phyloP scores from a whole-genome alignment of 1,284 basidiomycete genomes.

The Ustilago crameri region DNA sequence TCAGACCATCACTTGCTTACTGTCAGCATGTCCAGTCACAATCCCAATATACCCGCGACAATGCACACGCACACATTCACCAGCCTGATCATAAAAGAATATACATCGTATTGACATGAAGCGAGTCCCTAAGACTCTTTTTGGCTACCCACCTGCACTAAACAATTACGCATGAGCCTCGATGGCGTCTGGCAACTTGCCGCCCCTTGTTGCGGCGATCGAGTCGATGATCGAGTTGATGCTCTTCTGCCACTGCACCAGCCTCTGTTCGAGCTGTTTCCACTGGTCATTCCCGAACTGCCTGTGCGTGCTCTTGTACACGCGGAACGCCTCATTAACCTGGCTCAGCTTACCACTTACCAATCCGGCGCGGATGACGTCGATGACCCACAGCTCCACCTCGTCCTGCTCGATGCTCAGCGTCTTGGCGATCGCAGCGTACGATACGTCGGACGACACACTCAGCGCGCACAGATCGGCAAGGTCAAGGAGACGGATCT shows the following conservation, averaged over 20 bases:
- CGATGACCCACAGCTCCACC: slow-evolving; percentile 68
- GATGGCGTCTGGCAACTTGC: slow-evolving; percentile 15
- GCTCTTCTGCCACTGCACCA: slow-evolving; percentile 62
- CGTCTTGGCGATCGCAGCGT: slow-evolving; percentile 53
- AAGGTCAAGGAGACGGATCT: slow-evolving; percentile 65
- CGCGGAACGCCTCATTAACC: slow-evolving; percentile 61
- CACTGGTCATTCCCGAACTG: slow-evolving; percentile 64
- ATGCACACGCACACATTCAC: neutral
- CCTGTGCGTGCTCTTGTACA: slow-evolving; percentile 62
- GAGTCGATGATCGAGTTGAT: slow-evolving; percentile 55
- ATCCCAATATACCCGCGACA: neutral
- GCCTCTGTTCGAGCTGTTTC: slow-evolving; percentile 56
- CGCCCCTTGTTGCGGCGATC: slow-evolving; percentile 45
- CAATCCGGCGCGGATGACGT: slow-evolving; percentile 66
- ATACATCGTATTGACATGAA: neutral
- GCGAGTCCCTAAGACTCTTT: neutral
- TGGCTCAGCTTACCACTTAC: slow-evolving; percentile 65
- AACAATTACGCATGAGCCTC: slow-evolving; percentile 2
- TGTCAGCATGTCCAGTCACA: neutral
- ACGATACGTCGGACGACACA: slow-evolving; percentile 61
- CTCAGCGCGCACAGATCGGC: slow-evolving; percentile 60
- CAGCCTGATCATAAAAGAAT: neutral
- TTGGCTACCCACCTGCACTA: neutral
- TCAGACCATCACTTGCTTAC: neutral
- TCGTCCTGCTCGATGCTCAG: slow-evolving; percentile 50